phyloP scores from a whole-genome alignment of 768 basidiomycete genomes.

The Suillus weaverae region DNA sequence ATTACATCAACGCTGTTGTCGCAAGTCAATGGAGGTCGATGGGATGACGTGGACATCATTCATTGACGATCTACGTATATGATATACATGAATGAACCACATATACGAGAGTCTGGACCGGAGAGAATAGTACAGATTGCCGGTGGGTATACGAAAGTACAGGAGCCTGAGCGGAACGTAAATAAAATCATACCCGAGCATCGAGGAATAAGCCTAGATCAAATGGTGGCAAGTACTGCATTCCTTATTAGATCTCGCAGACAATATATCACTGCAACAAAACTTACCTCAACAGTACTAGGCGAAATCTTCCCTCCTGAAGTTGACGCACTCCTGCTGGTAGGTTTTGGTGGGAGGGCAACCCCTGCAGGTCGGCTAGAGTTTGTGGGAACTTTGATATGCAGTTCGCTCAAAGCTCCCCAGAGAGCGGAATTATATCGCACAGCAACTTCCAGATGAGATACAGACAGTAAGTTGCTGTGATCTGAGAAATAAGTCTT shows the following conservation, averaged over 20 bases:
- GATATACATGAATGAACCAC: conserved; percentile 9
- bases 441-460: conserved; percentile 62
- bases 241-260: not conserved
- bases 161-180: not conserved
- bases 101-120: conserved; percentile 22
- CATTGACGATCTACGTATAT: conserved; percentile 24
- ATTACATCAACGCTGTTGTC: conserved; percentile 42
- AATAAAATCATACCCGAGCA: conserved; percentile 39
- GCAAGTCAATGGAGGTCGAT: conserved; percentile 59
- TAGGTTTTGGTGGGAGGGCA: conserved; percentile 39
- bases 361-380: conserved; percentile 43
- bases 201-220: conserved; percentile 56
- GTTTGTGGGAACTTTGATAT: conserved; percentile 42
- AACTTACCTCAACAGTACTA: conserved; percentile 35
- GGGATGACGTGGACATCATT: conserved; percentile 62
- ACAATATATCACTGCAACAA: not conserved
- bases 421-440: conserved; percentile 67
- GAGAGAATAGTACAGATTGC: conserved; percentile 9
- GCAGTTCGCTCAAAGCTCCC: conserved; percentile 52
- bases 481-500: conserved; percentile 42
- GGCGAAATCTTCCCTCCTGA: conserved; percentile 35
- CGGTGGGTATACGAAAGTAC: conserved; percentile 7
- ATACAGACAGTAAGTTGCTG: conserved; percentile 50
- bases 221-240: conserved; percentile 50
- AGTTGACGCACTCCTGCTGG: conserved; percentile 19